Conservation (phyloP, 305 asterid species). For the Solanum hybrid region DNA sequence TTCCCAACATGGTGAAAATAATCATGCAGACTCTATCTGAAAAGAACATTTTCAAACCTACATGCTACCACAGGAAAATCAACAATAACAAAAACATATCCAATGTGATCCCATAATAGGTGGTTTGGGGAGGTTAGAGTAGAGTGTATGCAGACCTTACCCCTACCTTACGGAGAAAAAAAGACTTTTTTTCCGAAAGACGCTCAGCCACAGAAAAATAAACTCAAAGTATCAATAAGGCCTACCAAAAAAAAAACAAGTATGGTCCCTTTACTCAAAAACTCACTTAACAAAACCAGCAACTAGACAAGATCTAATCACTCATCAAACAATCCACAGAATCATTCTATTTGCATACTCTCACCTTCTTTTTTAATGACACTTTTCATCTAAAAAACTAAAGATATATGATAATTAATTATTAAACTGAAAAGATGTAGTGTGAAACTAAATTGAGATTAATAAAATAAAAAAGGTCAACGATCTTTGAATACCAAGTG, state of each 20-base stretch:
- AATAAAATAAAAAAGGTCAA: constrained; percentile 26
- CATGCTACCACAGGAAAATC: neutral
- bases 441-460: constrained; percentile 3
- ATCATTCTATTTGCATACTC: neutral
- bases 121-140: neutral
- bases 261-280: neutral
- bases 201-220: neutral
- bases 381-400: neutral
- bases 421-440: neutral
- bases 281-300: neutral
- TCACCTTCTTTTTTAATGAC: neutral
- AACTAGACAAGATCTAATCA: neutral
- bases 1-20: neutral
- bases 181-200: neutral
- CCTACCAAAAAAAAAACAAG: neutral
- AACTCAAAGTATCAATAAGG: neutral
- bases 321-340: neutral
- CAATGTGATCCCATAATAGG: neutral
- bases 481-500: constrained; percentile 32
- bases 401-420: neutral
- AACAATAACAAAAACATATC: neutral
- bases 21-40: neutral
- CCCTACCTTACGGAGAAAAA: neutral
- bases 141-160: neutral
- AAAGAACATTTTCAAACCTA: neutral